Evolutionary conservation across 2,329 filamentous ascomycete species (phyloP), one percentile per base, ranked within the genome.

Genomic region (Pyrenochaeta sp.): DNA sequence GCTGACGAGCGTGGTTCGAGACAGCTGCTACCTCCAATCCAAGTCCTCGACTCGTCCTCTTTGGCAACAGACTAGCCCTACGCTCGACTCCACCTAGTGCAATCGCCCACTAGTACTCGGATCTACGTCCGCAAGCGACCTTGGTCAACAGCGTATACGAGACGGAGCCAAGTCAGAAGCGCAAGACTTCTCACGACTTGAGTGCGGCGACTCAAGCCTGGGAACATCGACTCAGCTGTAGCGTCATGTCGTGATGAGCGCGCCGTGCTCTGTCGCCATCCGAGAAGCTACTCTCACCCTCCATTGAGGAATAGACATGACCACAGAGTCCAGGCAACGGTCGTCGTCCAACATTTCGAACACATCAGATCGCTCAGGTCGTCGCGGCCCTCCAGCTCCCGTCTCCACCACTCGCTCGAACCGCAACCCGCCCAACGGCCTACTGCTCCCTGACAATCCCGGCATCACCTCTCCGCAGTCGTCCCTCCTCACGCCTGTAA

Each of bases 401-500:
- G 63, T 73, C 37, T 67, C 70, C 50, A 58, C 66, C 32, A 58
- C 58, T 52, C 69, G 72, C 54, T 45, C 59, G 42, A 71, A 71
- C 32, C 71, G 70, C 61, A 63, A 56, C 57, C 60, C 66, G 22
- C 64, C 64, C 22, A 50, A 54, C 53, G 53, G 64, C 54, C 59
- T 65, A 13, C 52, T 63, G 50, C 60, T 67, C 56, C 67, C 67
- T 61, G 69, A 72, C 56, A 56, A 62, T 30, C 58, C 60, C 43
- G 59, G 52, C 56, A 42, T 72, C 40, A 54, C 57, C 36, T 68
- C 66, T 27, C 59, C 74, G 28, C 57, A 75, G 9, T 71, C 72
- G 25, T 61, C 67, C 34, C 71, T 80, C 12, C 68, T 77, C 24
- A 72, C 77, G 45, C 77, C 79, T 42, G 66, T 73, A n/a, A 71